These are phyloP conservation scores for Nothophytophthora sp. DNA, from an alignment of 352 stramenopile species.

Conservation along the genomic window DNA sequence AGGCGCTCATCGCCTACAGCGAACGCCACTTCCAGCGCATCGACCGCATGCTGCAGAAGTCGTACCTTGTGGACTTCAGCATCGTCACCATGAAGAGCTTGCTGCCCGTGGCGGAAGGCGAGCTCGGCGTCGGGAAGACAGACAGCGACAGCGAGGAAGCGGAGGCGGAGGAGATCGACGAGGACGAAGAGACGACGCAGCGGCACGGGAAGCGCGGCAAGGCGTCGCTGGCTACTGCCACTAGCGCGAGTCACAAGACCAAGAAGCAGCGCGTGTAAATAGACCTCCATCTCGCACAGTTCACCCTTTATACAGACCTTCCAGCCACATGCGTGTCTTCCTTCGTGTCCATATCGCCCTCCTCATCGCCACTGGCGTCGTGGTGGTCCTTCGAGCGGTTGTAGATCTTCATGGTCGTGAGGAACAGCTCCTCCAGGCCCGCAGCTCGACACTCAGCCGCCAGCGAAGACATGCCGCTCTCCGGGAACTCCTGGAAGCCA, in stretches of 20 bases:
- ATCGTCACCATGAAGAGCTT: constrained; percentile 88
- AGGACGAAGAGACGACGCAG: constrained; percentile 23
- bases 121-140: constrained; percentile 36
- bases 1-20: constrained; percentile 96
- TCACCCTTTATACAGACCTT: constrained; percentile 24
- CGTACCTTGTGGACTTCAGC: constrained; percentile 96
- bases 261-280: constrained; percentile 64
- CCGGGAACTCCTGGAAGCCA: constrained; percentile 59
- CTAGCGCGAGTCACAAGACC: constrained; percentile 12
- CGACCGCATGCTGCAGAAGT: constrained; percentile 95
- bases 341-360: constrained; percentile 5
- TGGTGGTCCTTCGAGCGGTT: constrained; percentile 6
- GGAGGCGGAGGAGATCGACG: constrained; percentile 3
- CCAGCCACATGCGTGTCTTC: too few species aligned
- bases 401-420: constrained; percentile 86
- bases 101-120: constrained; percentile 40
- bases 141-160: constrained; percentile 38
- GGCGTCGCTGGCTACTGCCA: constrained; percentile 6
- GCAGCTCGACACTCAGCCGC: constrained; percentile 45
- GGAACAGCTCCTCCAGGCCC: constrained; percentile 68
- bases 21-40: constrained; percentile 97
- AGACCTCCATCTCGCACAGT: too few species aligned
- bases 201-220: constrained; percentile 27
- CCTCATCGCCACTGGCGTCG: background rate
- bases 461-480: constrained; percentile 68